Conservation (phyloP, 1,139 yeast species). For the Candida tetrigidarum region DNA sequence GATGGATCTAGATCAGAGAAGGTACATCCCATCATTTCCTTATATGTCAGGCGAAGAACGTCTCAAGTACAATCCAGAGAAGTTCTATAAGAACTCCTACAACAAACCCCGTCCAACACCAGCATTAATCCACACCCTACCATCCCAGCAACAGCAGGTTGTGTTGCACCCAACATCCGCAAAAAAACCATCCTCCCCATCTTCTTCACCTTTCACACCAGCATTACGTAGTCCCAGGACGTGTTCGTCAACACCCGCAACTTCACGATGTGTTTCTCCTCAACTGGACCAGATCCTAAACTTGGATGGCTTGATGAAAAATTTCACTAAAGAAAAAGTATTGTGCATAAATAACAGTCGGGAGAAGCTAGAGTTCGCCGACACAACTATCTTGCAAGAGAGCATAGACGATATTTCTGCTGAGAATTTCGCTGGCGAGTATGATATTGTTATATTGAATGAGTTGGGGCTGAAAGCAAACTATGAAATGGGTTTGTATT, state of each 20-base stretch:
- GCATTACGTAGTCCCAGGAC: not conserved
- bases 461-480: constrained; percentile 8
- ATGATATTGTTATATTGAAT: constrained; percentile 12
- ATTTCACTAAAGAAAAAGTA: constrained; percentile 5
- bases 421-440: constrained; percentile 6
- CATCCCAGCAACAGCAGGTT: not conserved
- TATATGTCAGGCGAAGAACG: constrained; percentile 20
- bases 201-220: not conserved
- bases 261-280: not conserved
- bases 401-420: constrained; percentile 7
- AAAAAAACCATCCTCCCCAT: not conserved
- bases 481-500: constrained; percentile 9
- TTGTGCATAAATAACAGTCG: constrained; percentile 9
- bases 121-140: not conserved
- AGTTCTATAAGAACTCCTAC: not conserved
- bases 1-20: constrained; percentile 12
- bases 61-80: constrained; percentile 15
- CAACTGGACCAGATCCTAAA: not conserved
- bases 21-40: constrained; percentile 23
- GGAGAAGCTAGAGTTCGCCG: not conserved
- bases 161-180: not conserved
- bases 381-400: constrained; percentile 5
- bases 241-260: not conserved
- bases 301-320: constrained; percentile 3
- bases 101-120: constrained; percentile 1